Base-by-base conservation (phyloP, 305 asterid species). In the Ilex paraguariensis region DNA sequence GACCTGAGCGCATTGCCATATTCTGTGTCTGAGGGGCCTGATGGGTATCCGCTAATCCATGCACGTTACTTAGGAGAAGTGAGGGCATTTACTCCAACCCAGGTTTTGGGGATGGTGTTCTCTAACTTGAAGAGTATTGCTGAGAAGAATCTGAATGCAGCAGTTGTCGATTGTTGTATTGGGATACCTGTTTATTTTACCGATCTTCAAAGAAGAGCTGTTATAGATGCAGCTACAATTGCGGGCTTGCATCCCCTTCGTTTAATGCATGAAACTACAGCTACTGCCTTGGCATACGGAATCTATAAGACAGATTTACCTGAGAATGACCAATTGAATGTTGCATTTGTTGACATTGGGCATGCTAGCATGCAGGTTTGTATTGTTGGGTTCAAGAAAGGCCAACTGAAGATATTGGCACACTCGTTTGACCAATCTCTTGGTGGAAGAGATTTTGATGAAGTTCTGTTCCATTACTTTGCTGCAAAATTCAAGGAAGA, bases 381-480 rank as follows among this genome's bases (percentile, higher is more conserved):
- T 64, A 80, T 93, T 70, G 91, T 90, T 61, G 94, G 83, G 59
- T 84, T 93, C 65, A 87, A 87, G 86, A 90, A 87, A 76, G 97
- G 98, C 44, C 96, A 93, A 69, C 71, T 92, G 79, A 90, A 90
- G 79, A 72, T 92, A 58, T 68, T 90, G 82, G 82, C 96, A n/a
- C 98, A 92, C 63, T 82, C 98, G 30, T 93, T 81, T 63, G 95
- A 87, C 69, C 82, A 87, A 59, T 84, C 77, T 52, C 79, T 93
- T 13, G 98, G 98, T 56, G 98, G 97, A 49, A 81, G 97, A 60
- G 98, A 93, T 63, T 93, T 93, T 72, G 97, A 93, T 69, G 96
- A 93, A 70, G 96, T 75, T 33, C 85, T 93, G 31, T 90, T 93
- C 83, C 85, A 81, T 79, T 81, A 93, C 68, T 90, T 93, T 74